A percentile compares a stretch with the other conserved stretches of the same genome.
Evolutionary conservation across 148 eudicot genomes (phyloP).

Genomic region (Silene conica): DNA sequence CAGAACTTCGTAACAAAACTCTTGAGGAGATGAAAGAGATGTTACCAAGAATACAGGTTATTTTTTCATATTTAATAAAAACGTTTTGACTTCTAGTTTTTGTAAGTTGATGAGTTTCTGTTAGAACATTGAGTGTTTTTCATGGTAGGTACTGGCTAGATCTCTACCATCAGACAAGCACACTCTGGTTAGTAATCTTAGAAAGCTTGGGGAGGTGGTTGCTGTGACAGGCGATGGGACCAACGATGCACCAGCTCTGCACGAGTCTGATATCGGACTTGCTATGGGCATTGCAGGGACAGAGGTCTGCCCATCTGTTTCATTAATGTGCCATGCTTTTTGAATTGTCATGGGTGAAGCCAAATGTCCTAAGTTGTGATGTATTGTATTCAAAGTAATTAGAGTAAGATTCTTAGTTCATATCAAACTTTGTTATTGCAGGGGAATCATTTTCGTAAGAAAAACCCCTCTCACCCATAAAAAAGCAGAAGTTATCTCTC

Average conservation of each 20-base stretch:
- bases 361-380: no score
- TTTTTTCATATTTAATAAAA: background rate
- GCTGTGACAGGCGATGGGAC: slow-evolving; percentile 53
- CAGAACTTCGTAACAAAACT: slow-evolving; percentile 54
- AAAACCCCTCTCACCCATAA: background rate
- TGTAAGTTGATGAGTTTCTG: background rate
- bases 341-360: no score
- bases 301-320: slow-evolving; percentile 27
- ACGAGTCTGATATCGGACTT: slow-evolving; percentile 43
- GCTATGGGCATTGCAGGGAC: slow-evolving; percentile 58
- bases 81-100: background rate
- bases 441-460: background rate
- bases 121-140: background rate
- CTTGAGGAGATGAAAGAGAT: slow-evolving; percentile 48
- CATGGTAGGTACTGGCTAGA: slow-evolving; percentile 42
- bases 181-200: slow-evolving; percentile 29
- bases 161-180: slow-evolving; percentile 50
- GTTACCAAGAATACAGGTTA: slow-evolving; percentile 73
- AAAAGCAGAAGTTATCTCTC: background rate
- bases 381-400: no score
- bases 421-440: background rate
- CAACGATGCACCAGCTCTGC: slow-evolving; percentile 54
- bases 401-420: background rate
- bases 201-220: slow-evolving; percentile 38
- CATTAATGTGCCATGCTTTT: background rate